Evolutionary conservation across 192 early-diverging fungal species (phyloP).

Genomic region (Ambispora gerdemannii): DNA sequence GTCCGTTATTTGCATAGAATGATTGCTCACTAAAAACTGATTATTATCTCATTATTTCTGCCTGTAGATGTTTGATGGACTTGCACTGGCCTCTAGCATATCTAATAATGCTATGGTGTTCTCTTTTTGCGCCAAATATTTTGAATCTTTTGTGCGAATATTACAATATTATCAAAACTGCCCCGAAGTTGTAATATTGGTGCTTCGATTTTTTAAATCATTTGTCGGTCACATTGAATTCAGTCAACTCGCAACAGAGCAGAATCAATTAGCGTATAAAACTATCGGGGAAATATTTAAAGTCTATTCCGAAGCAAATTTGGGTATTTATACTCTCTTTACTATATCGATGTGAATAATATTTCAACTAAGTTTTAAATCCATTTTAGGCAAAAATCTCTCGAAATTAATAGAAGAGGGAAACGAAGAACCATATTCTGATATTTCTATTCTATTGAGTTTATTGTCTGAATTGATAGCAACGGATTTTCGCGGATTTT

Average conservation of each 20-base stretch:
- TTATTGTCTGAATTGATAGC: conserved; percentile 59
- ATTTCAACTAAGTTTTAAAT: not conserved
- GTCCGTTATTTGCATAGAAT: conserved; percentile 33
- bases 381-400: conserved; percentile 41
- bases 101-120: conserved; percentile 61
- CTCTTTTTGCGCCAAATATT: conserved; percentile 50
- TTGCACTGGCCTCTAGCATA: conserved; percentile 64
- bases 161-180: conserved; percentile 63
- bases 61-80: conserved; percentile 79
- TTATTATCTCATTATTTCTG: too few species aligned
- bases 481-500: conserved; percentile 53
- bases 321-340: conserved; percentile 40
- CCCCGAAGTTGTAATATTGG: conserved; percentile 62
- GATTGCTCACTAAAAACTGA: too few species aligned
- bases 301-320: conserved; percentile 52
- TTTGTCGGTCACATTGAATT: conserved; percentile 52
- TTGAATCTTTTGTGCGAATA: conserved; percentile 61
- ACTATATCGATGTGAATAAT: too few species aligned
- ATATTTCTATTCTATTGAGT: conserved; percentile 59
- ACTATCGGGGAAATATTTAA: conserved; percentile 52
- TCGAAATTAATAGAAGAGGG: conserved; percentile 44
- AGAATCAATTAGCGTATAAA: conserved; percentile 48
- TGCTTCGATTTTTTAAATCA: conserved; percentile 57
- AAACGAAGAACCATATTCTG: conserved; percentile 65
- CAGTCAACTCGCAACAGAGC: conserved; percentile 39